Percentiles rank a stretch among this genome's conserved stretches.
phyloP scores from a whole-genome alignment of 2,329 filamentous ascomycete species.

The Myriosclerotinia duriaeana region DNA sequence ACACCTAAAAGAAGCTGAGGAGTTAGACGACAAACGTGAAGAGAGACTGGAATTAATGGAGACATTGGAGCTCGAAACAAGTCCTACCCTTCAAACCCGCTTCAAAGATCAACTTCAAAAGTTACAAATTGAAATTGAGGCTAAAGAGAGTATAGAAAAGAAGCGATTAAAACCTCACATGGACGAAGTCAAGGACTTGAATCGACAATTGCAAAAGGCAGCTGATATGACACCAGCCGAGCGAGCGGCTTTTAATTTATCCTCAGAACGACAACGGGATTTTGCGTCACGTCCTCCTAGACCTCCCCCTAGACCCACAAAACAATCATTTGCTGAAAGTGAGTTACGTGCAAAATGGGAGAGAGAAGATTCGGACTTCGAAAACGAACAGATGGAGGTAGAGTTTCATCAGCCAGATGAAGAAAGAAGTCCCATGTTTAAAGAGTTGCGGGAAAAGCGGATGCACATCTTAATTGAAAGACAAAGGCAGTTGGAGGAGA shows the following conservation, averaged over 20 bases:
- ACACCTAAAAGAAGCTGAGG: neutral
- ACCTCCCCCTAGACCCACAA: too few relatives aligned
- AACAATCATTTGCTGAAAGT: neutral
- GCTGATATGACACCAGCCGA: neutral
- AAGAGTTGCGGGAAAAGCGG: neutral
- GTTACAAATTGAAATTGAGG: neutral
- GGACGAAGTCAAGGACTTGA: neutral
- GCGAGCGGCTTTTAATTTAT: neutral
- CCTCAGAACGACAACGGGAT: too few relatives aligned
- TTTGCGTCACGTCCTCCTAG: neutral
- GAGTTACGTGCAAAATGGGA: neutral
- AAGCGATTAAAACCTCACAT: neutral
- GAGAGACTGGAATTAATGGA: neutral
- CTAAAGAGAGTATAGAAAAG: neutral
- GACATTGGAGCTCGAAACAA: neutral
- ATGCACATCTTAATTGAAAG: neutral
- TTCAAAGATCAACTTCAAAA: neutral
- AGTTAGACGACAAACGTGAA: neutral
- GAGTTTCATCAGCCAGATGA: neutral
- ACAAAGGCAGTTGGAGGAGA: neutral
- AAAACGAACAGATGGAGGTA: neutral
- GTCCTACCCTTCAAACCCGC: neutral
- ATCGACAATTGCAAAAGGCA: too few relatives aligned
- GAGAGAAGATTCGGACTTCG: neutral
- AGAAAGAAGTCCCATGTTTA: neutral